phyloP scores from a whole-genome alignment of 1,284 basidiomycete genomes.

The Malassezia sp. region DNA sequence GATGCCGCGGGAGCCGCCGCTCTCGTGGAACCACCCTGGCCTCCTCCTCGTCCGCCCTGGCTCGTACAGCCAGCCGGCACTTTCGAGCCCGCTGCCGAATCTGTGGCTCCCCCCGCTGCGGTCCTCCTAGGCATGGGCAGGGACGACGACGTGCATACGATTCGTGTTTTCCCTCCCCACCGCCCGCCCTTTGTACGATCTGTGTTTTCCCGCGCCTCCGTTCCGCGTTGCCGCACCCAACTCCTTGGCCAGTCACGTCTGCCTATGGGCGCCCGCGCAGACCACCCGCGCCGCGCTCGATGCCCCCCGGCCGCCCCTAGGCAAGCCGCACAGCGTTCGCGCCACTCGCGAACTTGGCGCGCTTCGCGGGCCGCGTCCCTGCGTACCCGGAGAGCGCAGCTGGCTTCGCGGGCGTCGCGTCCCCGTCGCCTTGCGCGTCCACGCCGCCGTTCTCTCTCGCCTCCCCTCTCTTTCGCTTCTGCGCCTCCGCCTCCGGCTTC shows the following conservation, averaged over 20 bases:
- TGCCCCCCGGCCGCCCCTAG: neutral
- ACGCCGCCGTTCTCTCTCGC: neutral
- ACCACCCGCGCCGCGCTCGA: neutral
- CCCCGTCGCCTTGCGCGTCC: neutral
- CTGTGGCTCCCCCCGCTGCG: constrained; percentile 44
- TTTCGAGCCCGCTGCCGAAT: constrained; percentile 35
- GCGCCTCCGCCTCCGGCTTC: constrained; percentile 28
- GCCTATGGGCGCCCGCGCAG: no score
- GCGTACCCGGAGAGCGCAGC: no score
- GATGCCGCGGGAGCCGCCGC: constrained; percentile 30
- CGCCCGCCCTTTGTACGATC: no score
- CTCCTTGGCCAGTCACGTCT: no score
- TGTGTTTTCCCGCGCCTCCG: no score
- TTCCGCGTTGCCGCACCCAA: no score
- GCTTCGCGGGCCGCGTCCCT: neutral
- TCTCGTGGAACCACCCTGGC: constrained; percentile 29
- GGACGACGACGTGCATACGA: no score
- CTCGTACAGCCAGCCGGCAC: constrained; percentile 39
- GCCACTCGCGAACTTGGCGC: constrained; percentile 12
- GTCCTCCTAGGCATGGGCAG: no score
- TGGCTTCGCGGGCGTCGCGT: neutral
- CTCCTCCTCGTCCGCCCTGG: constrained; percentile 29
- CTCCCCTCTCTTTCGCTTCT: constrained; percentile 20
- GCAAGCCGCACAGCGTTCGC: constrained; percentile 13
- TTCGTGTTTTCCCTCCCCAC: no score